Percentiles rank a stretch among this genome's conserved stretches.
Evolutionary conservation across 208 protist genomes (phyloP).

Genomic region (Wallacemonas sp.): DNA sequence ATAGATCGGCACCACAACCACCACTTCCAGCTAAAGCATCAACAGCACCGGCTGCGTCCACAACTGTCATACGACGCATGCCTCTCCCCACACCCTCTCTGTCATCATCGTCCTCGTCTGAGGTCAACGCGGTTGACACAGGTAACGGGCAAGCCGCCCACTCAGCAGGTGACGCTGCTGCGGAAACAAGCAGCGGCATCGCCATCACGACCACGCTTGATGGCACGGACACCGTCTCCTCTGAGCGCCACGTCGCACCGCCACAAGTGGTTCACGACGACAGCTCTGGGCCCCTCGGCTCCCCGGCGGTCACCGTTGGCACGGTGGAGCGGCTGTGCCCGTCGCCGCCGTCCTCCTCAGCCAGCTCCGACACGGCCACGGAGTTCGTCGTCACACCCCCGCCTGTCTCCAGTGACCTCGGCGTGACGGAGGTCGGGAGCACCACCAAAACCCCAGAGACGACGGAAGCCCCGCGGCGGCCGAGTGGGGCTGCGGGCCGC

Average conservation of each 20-base stretch:
- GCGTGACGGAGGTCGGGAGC: background rate
- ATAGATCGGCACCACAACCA: no score
- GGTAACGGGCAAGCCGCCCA: no score
- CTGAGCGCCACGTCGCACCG: background rate
- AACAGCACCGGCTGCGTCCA: no score
- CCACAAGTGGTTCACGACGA: background rate
- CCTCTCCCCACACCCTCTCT: background rate
- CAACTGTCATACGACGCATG: background rate
- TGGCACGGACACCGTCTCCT: no score
- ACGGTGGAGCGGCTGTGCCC: background rate
- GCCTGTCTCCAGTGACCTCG: no score
- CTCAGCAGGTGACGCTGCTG: no score
- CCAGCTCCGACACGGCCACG: background rate
- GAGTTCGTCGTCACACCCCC: background rate
- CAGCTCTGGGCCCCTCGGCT: background rate
- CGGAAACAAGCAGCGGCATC: no score
- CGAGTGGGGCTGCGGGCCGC: background rate
- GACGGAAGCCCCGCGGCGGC: background rate
- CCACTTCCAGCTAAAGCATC: background rate
- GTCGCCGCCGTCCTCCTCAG: background rate
- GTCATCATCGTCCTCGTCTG: conserved; percentile 11
- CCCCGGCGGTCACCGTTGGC: background rate
- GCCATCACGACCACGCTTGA: no score
- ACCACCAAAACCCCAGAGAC: background rate
- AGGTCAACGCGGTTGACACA: no score